Evolutionary conservation across 2,329 filamentous ascomycete genomes (phyloP).

Genomic region (Calonectria fujianensis): DNA sequence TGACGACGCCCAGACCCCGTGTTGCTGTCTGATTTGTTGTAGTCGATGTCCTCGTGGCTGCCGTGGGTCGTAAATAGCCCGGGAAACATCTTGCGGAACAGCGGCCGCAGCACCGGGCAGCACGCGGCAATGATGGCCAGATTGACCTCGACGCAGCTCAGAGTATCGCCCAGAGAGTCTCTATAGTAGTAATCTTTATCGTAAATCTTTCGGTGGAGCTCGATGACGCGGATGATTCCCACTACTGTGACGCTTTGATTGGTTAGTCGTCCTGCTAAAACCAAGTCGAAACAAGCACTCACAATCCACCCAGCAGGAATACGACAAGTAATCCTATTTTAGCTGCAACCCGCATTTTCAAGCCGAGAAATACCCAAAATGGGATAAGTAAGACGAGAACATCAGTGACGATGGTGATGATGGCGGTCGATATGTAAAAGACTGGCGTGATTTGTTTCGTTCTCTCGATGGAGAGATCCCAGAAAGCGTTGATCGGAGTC

Average conservation of each 20-base stretch:
- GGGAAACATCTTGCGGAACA: constrained; percentile 51
- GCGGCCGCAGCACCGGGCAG: constrained; percentile 52
- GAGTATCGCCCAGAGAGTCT: constrained; percentile 56
- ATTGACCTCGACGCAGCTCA: constrained; percentile 60
- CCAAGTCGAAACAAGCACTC: constrained; percentile 42
- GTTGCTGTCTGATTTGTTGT: constrained; percentile 37
- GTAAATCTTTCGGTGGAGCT: constrained; percentile 47
- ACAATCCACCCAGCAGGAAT: constrained; percentile 63
- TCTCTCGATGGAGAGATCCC: constrained; percentile 50
- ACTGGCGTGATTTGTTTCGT: constrained; percentile 33
- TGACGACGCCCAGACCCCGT: constrained; percentile 36
- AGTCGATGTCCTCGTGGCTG: constrained; percentile 35
- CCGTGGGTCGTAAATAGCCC: constrained; percentile 47
- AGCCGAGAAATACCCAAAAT: constrained; percentile 62
- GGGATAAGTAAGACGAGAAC: constrained; percentile 63
- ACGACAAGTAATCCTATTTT: constrained; percentile 64
- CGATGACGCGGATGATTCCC: constrained; percentile 58
- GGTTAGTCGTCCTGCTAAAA: background rate
- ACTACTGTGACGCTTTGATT: constrained; percentile 57
- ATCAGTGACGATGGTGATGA: constrained; percentile 65
- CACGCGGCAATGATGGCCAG: constrained; percentile 62
- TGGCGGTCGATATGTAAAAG: constrained; percentile 60
- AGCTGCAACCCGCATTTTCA: constrained; percentile 61
- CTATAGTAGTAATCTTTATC: constrained; percentile 48
- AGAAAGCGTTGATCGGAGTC: constrained; percentile 59